Percentiles rank a stretch among this genome's conserved stretches.
Conservation (phyloP, 352 stramenopile species). For the Phytophthora sansomeana region DNA sequence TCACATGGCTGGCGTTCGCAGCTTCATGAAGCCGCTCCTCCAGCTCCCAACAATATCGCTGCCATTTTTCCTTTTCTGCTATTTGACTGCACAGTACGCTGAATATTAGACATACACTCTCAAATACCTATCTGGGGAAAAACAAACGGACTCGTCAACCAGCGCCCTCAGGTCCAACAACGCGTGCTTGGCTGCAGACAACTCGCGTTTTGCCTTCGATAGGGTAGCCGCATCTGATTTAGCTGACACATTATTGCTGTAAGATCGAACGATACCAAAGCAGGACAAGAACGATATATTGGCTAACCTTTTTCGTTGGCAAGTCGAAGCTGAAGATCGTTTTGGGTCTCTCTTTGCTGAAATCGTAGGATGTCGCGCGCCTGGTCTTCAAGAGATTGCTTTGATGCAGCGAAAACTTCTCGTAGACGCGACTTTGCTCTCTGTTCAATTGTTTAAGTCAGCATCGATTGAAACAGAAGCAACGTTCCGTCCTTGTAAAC, state of each 20-base stretch:
- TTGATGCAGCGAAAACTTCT: constrained; percentile 62
- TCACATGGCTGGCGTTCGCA: constrained; percentile 55
- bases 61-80: constrained; percentile 78
- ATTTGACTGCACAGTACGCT: constrained; percentile 54
- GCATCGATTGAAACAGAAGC: not conserved
- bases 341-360: constrained; percentile 38
- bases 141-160: constrained; percentile 62
- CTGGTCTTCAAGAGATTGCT: constrained; percentile 54
- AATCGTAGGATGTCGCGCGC: constrained; percentile 49
- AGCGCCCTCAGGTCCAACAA: constrained; percentile 61
- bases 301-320: constrained; percentile 45
- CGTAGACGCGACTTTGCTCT: constrained; percentile 56
- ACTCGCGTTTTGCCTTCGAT: constrained; percentile 40
- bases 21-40: constrained; percentile 71
- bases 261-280: not conserved
- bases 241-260: constrained; percentile 16
- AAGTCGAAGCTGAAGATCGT: constrained; percentile 38
- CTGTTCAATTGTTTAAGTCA: constrained; percentile 25
- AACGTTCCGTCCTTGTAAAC: not conserved
- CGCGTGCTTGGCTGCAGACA: constrained; percentile 41
- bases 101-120: not conserved
- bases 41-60: constrained; percentile 80
- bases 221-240: constrained; percentile 28
- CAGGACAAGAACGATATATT: not conserved
- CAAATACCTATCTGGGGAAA: too few relatives aligned